A percentile compares a stretch with the other conserved stretches of the same genome.
Evolutionary conservation across 2,329 filamentous ascomycete genomes (phyloP).

Genomic region (Sclerotiophoma versabilis): DNA sequence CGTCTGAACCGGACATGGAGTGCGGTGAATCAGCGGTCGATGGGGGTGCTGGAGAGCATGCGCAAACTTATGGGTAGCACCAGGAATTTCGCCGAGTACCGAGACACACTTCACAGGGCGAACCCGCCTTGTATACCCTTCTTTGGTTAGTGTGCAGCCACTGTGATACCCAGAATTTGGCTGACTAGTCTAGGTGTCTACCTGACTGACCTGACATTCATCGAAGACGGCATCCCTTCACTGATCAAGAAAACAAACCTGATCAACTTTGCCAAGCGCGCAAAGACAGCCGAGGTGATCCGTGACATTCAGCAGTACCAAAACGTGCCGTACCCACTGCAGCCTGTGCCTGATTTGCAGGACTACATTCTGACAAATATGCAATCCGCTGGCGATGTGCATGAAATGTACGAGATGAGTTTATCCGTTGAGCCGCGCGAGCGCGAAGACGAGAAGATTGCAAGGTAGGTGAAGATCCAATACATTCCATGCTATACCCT

Average conservation of each 20-base stretch:
- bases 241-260: slow-evolving; percentile 95
- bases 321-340: slow-evolving; percentile 92
- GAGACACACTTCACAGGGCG: slow-evolving; percentile 88
- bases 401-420: slow-evolving; percentile 99
- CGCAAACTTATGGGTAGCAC: slow-evolving; percentile 94
- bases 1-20: slow-evolving; percentile 94
- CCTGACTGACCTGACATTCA: slow-evolving; percentile 95
- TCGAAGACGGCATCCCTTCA: slow-evolving; percentile 96
- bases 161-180: background rate
- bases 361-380: slow-evolving; percentile 98
- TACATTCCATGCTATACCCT: slow-evolving; percentile 18
- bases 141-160: slow-evolving; percentile 70
- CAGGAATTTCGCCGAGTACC: slow-evolving; percentile 97
- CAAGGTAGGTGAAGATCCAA: slow-evolving; percentile 69
- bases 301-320: slow-evolving; percentile 99
- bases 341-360: slow-evolving; percentile 88
- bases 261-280: slow-evolving; percentile 98
- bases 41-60: slow-evolving; percentile 84
- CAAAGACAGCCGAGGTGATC: slow-evolving; percentile 97
- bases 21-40: slow-evolving; percentile 86
- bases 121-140: slow-evolving; percentile 98
- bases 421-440: slow-evolving; percentile 92
- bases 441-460: slow-evolving; percentile 98
- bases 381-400: slow-evolving; percentile 92
- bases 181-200: slow-evolving; percentile 75